Evolutionary conservation across 768 basidiomycete species (phyloP).

Genomic region (Sporobolomyces phaffii): DNA sequence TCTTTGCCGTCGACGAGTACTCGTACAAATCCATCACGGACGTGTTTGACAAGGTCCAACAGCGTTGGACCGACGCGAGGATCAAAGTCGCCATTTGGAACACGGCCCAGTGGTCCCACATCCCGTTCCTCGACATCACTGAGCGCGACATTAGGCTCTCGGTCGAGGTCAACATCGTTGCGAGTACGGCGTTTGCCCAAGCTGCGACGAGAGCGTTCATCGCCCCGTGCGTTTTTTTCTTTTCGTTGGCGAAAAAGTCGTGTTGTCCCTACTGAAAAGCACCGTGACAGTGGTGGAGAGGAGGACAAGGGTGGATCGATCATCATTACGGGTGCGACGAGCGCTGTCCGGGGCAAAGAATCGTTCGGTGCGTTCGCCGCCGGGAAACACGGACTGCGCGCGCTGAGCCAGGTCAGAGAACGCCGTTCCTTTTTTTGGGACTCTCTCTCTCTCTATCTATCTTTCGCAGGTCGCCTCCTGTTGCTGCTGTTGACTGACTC

Average conservation of each 20-base stretch:
- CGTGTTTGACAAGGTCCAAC: constrained; percentile 4
- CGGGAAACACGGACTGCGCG: constrained; percentile 30
- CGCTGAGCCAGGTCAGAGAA: constrained; percentile 18
- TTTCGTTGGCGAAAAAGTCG: too few species aligned
- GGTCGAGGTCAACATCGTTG: constrained; percentile 27
- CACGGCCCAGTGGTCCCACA: constrained; percentile 34
- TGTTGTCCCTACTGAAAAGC: too few species aligned
- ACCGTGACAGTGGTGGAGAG: neutral
- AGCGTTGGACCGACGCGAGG: constrained; percentile 18
- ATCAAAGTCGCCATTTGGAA: constrained; percentile 34
- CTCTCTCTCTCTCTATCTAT: too few species aligned
- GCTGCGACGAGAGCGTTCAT: constrained; percentile 11
- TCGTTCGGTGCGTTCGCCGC: constrained; percentile 35
- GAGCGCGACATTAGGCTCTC: constrained; percentile 23
- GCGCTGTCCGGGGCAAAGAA: constrained; percentile 18
- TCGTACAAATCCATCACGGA: neutral
- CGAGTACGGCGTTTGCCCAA: constrained; percentile 25
- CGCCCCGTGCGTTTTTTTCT: constrained; percentile 1
- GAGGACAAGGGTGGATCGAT: constrained; percentile 20
- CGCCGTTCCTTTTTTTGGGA: neutral
- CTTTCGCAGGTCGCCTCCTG: too few species aligned
- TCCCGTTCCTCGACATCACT: constrained; percentile 36
- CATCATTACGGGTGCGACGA: constrained; percentile 36
- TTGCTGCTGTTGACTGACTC: neutral
- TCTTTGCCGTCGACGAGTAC: constrained; percentile 23